These are phyloP conservation scores for Coemansia sp. DNA, from an alignment of 192 early-diverging fungal species.

Conservation along the genomic window DNA sequence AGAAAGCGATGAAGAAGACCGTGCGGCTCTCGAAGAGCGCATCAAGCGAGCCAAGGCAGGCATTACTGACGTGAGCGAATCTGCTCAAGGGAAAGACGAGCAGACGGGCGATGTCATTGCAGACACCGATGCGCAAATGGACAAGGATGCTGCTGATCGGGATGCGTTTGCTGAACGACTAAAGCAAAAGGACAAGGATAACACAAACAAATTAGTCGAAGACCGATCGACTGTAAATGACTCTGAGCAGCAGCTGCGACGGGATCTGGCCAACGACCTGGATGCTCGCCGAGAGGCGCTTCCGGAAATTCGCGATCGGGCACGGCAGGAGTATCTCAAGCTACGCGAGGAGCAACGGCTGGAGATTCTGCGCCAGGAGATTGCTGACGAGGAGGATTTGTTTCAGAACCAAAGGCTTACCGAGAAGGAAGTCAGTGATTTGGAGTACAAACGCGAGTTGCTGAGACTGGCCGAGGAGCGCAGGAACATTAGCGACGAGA, in stretches of 20 bases:
- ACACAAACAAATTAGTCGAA: conserved; percentile 61
- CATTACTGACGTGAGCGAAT: conserved; percentile 19
- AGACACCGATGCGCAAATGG: conserved; percentile 44
- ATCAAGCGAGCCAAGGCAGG: conserved; percentile 59
- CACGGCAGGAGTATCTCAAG: conserved; percentile 88
- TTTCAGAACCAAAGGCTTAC: conserved; percentile 76
- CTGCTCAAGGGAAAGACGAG: neutral
- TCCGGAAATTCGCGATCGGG: conserved; percentile 77
- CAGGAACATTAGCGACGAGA: conserved; percentile 70
- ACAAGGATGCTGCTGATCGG: conserved; percentile 78
- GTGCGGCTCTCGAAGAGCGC: conserved; percentile 52
- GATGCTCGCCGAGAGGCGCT: conserved; percentile 68
- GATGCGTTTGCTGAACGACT: conserved; percentile 88
- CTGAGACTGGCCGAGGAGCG: conserved; percentile 82
- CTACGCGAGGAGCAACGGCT: conserved; percentile 83
- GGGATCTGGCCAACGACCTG: conserved; percentile 81
- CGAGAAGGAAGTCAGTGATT: conserved; percentile 70
- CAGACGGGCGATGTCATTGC: conserved; percentile 19
- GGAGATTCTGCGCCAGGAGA: conserved; percentile 69
- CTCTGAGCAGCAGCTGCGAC: conserved; percentile 64
- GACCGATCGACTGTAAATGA: conserved; percentile 47
- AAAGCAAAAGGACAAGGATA: conserved; percentile 77
- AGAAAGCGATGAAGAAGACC: conserved; percentile 65
- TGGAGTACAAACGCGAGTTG: conserved; percentile 85
- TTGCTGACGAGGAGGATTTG: conserved; percentile 85